Evolutionary conservation across 352 stramenopile species (phyloP).

Genomic region (Pythium utonaiense): DNA sequence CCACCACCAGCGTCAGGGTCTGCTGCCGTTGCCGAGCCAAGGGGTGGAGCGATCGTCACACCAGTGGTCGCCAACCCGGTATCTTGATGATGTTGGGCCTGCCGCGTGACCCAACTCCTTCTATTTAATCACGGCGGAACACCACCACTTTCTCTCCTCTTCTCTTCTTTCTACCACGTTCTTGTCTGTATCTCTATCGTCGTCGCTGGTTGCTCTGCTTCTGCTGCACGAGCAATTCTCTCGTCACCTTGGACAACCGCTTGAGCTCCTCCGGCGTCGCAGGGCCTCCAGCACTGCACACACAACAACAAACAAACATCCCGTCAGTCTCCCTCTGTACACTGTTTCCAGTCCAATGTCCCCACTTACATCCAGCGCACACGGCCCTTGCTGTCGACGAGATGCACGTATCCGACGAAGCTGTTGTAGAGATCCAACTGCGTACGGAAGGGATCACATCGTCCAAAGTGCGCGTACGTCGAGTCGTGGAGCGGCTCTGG

Average conservation of each 20-base stretch:
- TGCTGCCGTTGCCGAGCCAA: conserved; percentile 3
- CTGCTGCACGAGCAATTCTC: conserved; percentile 51
- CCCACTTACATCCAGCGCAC: conserved; percentile 88
- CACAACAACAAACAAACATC: conserved; percentile 6
- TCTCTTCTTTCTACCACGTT: background rate
- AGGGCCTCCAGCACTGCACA: conserved; percentile 55
- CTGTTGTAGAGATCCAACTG: conserved; percentile 79
- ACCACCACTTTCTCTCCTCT: background rate
- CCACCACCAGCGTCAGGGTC: background rate
- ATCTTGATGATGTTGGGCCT: background rate
- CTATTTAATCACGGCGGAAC: conserved; percentile 15
- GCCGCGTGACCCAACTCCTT: background rate
- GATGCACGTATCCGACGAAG: conserved; percentile 82
- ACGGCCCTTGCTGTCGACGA: conserved; percentile 76
- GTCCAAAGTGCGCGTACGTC: conserved; percentile 71
- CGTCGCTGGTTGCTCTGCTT: conserved; percentile 24
- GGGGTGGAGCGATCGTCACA: conserved; percentile 42
- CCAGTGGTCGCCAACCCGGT: conserved; percentile 9
- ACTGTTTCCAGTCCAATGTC: too few relatives aligned
- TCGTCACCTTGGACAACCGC: conserved; percentile 56
- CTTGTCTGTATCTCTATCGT: conserved; percentile 22
- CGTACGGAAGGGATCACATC: conserved; percentile 80
- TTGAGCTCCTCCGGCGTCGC: conserved; percentile 60
- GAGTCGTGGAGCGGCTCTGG: conserved; percentile 40
- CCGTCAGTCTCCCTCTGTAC: background rate